Conservation (phyloP, 495 filamentous ascomycete species). For the Evernia prunastri region DNA sequence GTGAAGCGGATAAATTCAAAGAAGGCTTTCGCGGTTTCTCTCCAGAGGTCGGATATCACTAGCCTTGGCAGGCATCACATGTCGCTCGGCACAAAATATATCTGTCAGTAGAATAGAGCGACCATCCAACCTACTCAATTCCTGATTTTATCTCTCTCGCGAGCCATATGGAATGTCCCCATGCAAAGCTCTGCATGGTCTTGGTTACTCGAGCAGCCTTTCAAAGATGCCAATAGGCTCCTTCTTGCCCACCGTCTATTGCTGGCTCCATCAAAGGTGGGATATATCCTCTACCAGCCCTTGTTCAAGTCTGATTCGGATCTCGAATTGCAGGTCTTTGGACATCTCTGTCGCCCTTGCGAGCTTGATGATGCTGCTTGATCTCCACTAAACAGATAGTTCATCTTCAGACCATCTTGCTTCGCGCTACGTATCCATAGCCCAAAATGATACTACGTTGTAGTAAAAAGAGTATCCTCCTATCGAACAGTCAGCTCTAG, state of each 20-base stretch:
- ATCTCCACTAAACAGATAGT: not conserved
- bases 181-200: not conserved
- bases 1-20: not conserved
- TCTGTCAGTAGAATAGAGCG: not conserved
- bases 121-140: not conserved
- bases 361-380: not conserved
- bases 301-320: not conserved
- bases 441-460: conserved; percentile 31
- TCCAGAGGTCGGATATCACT: not conserved
- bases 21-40: no score
- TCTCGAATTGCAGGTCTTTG: not conserved
- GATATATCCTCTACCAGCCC: not conserved
- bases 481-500: conserved; percentile 27
- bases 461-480: conserved; percentile 46
- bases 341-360: not conserved
- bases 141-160: not conserved
- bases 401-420: not conserved
- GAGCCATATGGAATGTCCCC: no score
- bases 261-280: not conserved
- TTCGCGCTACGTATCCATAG: not conserved
- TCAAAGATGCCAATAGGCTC: not conserved
- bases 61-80: not conserved
- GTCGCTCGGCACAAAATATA: not conserved
- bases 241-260: not conserved
- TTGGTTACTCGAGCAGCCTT: not conserved